Conservation (phyloP, 148 eudicot genomes). For the Beta vulgaris region DNA sequence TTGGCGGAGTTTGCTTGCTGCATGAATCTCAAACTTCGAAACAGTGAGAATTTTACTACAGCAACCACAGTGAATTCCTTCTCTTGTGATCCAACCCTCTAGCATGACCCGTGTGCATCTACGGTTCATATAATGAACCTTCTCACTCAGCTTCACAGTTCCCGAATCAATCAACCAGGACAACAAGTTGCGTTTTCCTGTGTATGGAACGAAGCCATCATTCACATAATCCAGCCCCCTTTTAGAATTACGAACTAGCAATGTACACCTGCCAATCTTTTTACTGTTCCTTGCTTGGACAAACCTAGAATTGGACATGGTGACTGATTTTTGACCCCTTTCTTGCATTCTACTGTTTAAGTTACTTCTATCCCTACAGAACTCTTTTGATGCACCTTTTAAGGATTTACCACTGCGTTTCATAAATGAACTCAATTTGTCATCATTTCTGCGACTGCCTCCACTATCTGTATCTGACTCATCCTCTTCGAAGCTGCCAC, state of each 20-base stretch:
- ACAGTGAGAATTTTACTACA: constrained; percentile 90
- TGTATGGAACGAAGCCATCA: constrained; percentile 73
- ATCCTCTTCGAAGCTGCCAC: constrained; percentile 38
- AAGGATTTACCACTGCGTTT: constrained; percentile 46
- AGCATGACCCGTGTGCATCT: constrained; percentile 62
- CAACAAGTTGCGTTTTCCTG: constrained; percentile 80
- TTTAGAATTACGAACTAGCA: constrained; percentile 71
- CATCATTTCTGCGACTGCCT: constrained; percentile 52
- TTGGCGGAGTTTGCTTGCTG: constrained; percentile 86
- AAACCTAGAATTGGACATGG: constrained; percentile 31
- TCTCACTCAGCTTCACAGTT: constrained; percentile 62
- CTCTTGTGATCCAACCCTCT: constrained; percentile 93
- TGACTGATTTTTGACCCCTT: constrained; percentile 34
- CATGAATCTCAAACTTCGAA: constrained; percentile 90
- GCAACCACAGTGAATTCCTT: constrained; percentile 94
- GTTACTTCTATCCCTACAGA: constrained; percentile 36
- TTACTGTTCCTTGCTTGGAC: constrained; percentile 64
- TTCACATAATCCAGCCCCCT: constrained; percentile 52
- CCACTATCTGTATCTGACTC: constrained; percentile 43
- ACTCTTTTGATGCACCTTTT: constrained; percentile 43
- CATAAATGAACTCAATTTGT: constrained; percentile 40
- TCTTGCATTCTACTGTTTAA: constrained; percentile 34
- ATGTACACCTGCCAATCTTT: constrained; percentile 76
- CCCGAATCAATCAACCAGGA: constrained; percentile 95
- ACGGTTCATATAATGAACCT: constrained; percentile 89